Percentiles rank a stretch among this genome's conserved stretches.
Evolutionary conservation across 1,139 yeast species (phyloP).

Genomic region (Candida sanyaensis): DNA sequence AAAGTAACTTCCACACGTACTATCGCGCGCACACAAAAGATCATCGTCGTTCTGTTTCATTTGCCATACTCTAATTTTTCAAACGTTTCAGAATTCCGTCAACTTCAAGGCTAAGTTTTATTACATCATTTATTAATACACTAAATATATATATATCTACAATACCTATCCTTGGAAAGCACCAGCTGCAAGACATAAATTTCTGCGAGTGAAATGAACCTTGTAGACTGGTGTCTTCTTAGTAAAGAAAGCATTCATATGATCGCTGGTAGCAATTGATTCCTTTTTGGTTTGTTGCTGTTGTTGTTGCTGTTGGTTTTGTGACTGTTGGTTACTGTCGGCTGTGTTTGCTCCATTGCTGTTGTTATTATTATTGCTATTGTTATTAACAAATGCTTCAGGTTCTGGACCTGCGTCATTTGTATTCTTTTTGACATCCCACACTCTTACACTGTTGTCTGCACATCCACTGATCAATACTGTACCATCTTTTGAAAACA

Average conservation of each 20-base stretch:
- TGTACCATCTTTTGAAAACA: slow-evolving; percentile 85
- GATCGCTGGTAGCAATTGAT: slow-evolving; percentile 80
- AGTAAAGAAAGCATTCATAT: slow-evolving; percentile 91
- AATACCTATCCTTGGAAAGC: slow-evolving; percentile 45
- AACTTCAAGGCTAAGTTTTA: neutral
- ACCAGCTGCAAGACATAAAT: slow-evolving; percentile 91
- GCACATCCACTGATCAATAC: slow-evolving; percentile 92
- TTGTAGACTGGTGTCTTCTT: slow-evolving; percentile 93
- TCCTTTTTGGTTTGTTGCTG: slow-evolving; percentile 49
- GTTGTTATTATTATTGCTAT: slow-evolving; percentile 5
- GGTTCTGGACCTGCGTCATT: slow-evolving; percentile 81
- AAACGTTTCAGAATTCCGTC: too few species aligned
- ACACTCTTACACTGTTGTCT: slow-evolving; percentile 88
- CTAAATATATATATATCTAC: neutral
- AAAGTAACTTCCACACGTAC: too few species aligned
- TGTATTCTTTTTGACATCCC: slow-evolving; percentile 92
- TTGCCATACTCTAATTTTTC: too few species aligned
- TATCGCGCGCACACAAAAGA: too few species aligned
- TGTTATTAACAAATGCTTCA: slow-evolving; percentile 56
- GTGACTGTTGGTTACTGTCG: slow-evolving; percentile 8
- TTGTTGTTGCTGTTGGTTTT: slow-evolving; percentile 11
- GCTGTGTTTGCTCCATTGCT: slow-evolving; percentile 15
- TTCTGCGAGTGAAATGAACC: slow-evolving; percentile 88
- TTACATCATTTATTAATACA: neutral
- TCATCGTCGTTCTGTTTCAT: too few species aligned